phyloP scores from a whole-genome alignment of 73 alveolate genomes.

The Symbiodinium natans region DNA sequence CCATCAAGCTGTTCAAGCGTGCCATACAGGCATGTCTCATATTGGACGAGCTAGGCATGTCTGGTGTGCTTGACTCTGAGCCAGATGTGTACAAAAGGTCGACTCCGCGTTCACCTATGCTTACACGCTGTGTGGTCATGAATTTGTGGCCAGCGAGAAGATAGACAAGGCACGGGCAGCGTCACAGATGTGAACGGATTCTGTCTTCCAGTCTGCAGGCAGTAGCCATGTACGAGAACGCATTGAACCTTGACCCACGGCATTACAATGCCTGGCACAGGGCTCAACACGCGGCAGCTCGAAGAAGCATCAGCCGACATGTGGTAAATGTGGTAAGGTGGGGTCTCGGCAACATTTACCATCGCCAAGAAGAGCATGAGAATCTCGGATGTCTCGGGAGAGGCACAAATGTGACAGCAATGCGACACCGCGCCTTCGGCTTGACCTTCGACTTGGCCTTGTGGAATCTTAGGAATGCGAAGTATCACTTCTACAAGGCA shows the following conservation, averaged over 20 bases:
- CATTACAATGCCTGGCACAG: slow-evolving; percentile 98
- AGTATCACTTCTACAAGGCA: slow-evolving; percentile 92
- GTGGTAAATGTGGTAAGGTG: slow-evolving; percentile 91
- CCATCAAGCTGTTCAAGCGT: slow-evolving; percentile 97
- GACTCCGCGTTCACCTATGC: slow-evolving; percentile 98
- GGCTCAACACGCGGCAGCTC: neutral
- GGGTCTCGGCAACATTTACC: slow-evolving; percentile 99
- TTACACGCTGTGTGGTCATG: slow-evolving; percentile 98
- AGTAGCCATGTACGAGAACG: slow-evolving; percentile 96
- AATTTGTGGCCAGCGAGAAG: slow-evolving; percentile 98
- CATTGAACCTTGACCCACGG: slow-evolving; percentile 97
- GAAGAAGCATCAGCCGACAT: too few relatives aligned
- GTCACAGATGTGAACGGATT: neutral
- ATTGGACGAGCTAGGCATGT: too few relatives aligned
- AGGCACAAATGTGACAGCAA: neutral
- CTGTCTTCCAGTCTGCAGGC: slow-evolving; percentile 61
- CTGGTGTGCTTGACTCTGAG: neutral
- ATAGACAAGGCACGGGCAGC: slow-evolving; percentile 95
- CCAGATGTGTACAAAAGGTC: slow-evolving; percentile 88
- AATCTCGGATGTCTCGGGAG: neutral
- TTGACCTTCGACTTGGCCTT: neutral
- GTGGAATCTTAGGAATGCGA: slow-evolving; percentile 55
- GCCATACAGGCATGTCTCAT: slow-evolving; percentile 95
- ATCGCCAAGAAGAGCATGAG: slow-evolving; percentile 92
- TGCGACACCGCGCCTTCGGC: neutral